Evolutionary conservation across 2,329 filamentous ascomycete genomes (phyloP).

Genomic region (Sporothrix schenckii): DNA sequence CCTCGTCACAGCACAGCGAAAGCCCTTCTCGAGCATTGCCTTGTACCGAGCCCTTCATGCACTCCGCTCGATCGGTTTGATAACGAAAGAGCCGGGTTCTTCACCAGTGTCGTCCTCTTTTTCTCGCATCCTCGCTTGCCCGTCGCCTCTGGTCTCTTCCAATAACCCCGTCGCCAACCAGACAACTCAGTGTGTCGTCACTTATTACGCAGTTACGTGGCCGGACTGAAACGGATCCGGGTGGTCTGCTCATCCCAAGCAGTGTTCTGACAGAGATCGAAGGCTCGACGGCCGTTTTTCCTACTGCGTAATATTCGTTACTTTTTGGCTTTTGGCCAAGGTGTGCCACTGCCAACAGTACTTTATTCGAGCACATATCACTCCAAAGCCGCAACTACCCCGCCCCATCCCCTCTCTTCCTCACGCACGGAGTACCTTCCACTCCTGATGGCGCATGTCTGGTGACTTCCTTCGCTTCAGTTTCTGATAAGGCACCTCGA

Average conservation of each 20-base stretch:
- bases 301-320: constrained; percentile 1
- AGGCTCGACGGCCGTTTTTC: not conserved
- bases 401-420: constrained; percentile 14
- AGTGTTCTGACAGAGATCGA: constrained; percentile 2
- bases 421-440: not conserved
- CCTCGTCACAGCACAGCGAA: not conserved
- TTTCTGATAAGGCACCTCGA: constrained; percentile 17
- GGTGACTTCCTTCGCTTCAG: constrained; percentile 10
- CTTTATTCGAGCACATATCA: constrained; percentile 6
- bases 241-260: constrained; percentile 1
- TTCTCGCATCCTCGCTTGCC: not conserved
- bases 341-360: not conserved
- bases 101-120: not conserved
- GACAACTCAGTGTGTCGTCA: not conserved
- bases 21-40: not conserved
- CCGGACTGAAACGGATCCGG: not conserved
- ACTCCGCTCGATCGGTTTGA: not conserved
- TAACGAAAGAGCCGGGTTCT: not conserved
- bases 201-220: not conserved
- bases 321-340: not conserved
- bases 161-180: not conserved
- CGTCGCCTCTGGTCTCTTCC: not conserved
- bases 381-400: constrained; percentile 6
- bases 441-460: not conserved
- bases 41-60: not conserved